Evolutionary conservation across 106 monocot species (phyloP), one percentile per base, ranked within the genome.

Genomic region (Allium sativum): DNA sequence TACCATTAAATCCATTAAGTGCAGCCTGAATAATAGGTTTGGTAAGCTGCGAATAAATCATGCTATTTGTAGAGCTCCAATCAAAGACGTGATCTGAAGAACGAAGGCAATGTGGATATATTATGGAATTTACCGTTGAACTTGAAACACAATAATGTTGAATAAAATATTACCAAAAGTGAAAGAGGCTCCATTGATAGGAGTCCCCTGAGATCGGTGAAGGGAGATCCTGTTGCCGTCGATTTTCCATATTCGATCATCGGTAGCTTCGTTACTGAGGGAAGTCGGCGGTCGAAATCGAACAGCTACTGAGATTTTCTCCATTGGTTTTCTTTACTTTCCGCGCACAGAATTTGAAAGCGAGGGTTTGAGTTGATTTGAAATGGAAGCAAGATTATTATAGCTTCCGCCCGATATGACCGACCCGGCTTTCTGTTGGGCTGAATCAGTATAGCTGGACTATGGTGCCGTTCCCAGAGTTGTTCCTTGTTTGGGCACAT

Each of bases 271-370:
- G 10, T 44, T 42, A n/a, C n/a, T n/a, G n/a, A n/a, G n/a, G 48
- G 64, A 53, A 44, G 21, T 54, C 15, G 72, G 70, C 7, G 89
- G 96, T 4, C 96, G 96, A 79, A 90, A 77, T 12, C 96, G 87
- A 40, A 96, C 72, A 53, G 81, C 96, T 13, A 96, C 91, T 16
- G 87, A 81, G 75, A 96, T 96, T 57, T 85, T 96, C 78, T 98
- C 96, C 96, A 88, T 98, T 50, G 9, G 2, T 47, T 47, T 47
- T 47, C 3, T 10, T 9, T 7, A 55, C 21, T 55, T 55, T 55
- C 15, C 3, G 55, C 19, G 3, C 1, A 18, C 3, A 18, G 55
- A 18, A 44, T 9, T 12, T 8, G 47, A 47, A 12, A 40, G 58
- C 58, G 58, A 40, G 58, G n/a, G 10, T 60, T 44, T 60, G 60